These are phyloP conservation scores for Poa pratensis DNA, from an alignment of 176 grass and related monocot genomes.

Conservation along the genomic window DNA sequence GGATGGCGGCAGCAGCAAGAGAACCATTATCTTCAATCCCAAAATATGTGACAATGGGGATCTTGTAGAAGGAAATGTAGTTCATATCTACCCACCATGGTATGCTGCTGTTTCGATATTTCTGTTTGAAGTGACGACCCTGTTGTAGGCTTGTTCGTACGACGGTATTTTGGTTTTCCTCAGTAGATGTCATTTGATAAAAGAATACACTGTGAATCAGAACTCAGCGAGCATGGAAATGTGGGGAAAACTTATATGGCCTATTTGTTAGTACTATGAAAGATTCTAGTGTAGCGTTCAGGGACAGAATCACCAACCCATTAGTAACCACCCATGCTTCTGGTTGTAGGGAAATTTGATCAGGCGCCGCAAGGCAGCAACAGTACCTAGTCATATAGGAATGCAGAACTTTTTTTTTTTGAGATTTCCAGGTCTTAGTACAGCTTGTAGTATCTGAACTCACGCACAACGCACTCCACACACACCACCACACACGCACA, in stretches of 20 bases:
- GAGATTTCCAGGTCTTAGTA: no score
- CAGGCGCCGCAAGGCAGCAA: not conserved
- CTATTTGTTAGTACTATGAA: not conserved
- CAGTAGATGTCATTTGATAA: not conserved
- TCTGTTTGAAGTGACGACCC: not conserved
- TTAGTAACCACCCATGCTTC: not conserved
- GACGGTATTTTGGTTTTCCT: not conserved
- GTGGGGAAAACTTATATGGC: not conserved
- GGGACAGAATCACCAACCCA: constrained; percentile 5
- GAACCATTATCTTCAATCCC: constrained; percentile 78
- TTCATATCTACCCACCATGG: constrained; percentile 87
- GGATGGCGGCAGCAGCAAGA: constrained; percentile 42
- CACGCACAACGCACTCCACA: no score
- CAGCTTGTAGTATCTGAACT: no score
- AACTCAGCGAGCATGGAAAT: constrained; percentile 13
- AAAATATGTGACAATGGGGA: constrained; percentile 80
- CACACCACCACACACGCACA: no score
- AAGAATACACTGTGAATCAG: constrained; percentile 8
- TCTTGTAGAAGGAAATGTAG: constrained; percentile 66
- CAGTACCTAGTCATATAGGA: not conserved
- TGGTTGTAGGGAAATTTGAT: not conserved
- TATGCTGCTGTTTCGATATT: constrained; percentile 45
- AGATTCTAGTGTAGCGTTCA: not conserved
- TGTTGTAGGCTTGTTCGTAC: constrained; percentile 14
- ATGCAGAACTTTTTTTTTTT: not conserved